phyloP scores from a whole-genome alignment of 441 rosid species.

The Geranium incanum region DNA sequence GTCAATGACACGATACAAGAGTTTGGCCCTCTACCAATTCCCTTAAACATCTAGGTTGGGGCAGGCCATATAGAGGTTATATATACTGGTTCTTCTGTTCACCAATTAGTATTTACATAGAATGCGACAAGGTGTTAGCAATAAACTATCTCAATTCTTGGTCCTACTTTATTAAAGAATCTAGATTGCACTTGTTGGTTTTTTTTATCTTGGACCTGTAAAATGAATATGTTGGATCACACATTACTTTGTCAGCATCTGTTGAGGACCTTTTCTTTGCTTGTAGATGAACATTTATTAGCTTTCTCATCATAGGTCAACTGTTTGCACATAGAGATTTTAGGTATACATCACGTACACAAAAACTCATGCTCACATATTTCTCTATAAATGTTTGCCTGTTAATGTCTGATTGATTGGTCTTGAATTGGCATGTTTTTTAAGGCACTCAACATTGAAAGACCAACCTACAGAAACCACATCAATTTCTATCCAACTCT shows the following conservation, averaged over 20 bases:
- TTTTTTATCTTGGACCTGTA: not conserved
- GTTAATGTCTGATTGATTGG: conserved; percentile 18
- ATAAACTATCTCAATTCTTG: not conserved
- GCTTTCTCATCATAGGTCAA: not conserved
- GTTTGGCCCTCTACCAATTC: too few species aligned
- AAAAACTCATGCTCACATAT: not conserved
- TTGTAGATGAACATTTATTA: not conserved
- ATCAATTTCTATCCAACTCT: conserved; percentile 62
- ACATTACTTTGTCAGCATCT: not conserved
- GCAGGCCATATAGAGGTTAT: not conserved
- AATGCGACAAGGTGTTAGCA: too few species aligned
- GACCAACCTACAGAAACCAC: conserved; percentile 40
- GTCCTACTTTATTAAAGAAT: too few species aligned
- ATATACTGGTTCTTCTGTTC: not conserved
- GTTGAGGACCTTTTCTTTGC: not conserved
- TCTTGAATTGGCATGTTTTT: conserved; percentile 27
- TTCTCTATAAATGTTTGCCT: conserved; percentile 11
- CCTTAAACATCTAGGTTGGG: too few species aligned
- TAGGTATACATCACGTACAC: not conserved
- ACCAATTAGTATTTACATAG: not conserved
- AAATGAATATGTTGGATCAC: conserved; percentile 4
- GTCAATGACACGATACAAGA: too few species aligned
- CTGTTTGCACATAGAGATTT: not conserved
- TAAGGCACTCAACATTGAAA: conserved; percentile 44
- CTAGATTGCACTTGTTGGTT: not conserved